Evolutionary conservation across 805 yeast species (phyloP).

Genomic region (Yarrowia phangngaensis): DNA sequence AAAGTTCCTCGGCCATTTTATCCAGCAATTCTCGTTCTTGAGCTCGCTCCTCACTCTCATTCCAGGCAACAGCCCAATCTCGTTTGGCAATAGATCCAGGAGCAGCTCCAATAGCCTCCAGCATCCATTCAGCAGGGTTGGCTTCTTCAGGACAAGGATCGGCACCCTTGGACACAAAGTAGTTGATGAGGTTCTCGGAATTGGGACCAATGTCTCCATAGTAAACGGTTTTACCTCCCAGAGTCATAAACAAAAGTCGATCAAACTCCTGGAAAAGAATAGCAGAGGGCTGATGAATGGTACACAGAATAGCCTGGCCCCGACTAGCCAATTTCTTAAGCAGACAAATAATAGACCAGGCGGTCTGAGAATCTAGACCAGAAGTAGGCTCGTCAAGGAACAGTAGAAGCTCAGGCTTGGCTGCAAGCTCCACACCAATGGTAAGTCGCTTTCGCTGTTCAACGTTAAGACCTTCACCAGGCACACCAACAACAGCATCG

Average conservation of each 20-base stretch:
- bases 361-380: constrained; percentile 64
- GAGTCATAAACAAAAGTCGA: constrained; percentile 62
- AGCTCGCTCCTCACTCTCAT: constrained; percentile 57
- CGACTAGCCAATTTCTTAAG: constrained; percentile 56
- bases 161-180: constrained; percentile 65
- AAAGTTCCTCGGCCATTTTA: constrained; percentile 49
- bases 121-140: constrained; percentile 91
- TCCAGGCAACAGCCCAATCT: constrained; percentile 65
- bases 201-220: constrained; percentile 69
- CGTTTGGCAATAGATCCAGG: constrained; percentile 38
- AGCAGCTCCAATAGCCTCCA: constrained; percentile 50
- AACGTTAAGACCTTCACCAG: constrained; percentile 65
- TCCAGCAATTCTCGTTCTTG: constrained; percentile 55
- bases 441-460: constrained; percentile 60
- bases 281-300: constrained; percentile 86
- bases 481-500: constrained; percentile 69
- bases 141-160: constrained; percentile 62
- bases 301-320: constrained; percentile 61
- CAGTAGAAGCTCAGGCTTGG: constrained; percentile 56
- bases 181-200: constrained; percentile 53
- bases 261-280: constrained; percentile 73
- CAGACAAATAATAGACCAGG: constrained; percentile 61
- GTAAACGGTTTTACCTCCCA: constrained; percentile 71
- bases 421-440: constrained; percentile 63
- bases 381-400: constrained; percentile 68